Conservation (phyloP, 441 rosid genomes). For the Gossypium schwendimanii region DNA sequence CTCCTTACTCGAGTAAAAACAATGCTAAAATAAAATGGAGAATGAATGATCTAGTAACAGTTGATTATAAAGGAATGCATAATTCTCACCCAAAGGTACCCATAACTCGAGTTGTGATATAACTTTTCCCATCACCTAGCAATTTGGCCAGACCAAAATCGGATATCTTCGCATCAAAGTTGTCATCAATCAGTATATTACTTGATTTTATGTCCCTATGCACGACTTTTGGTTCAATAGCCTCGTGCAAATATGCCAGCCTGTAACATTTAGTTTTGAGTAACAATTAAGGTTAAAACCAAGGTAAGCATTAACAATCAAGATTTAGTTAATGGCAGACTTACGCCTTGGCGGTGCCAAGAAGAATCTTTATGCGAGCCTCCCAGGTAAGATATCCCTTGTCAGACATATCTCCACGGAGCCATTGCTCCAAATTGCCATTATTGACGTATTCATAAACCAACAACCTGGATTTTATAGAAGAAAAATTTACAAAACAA, state of each 20-base stretch:
- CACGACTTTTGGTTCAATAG: constrained; percentile 79
- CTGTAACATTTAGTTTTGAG: constrained; percentile 25
- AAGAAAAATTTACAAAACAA: background rate
- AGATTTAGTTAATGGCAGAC: constrained; percentile 11
- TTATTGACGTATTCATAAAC: constrained; percentile 73
- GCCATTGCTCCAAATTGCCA: constrained; percentile 81
- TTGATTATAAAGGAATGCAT: constrained; percentile 4
- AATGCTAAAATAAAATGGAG: background rate
- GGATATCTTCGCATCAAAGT: constrained; percentile 63
- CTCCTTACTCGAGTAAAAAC: constrained; percentile 7
- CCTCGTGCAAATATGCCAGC: constrained; percentile 69
- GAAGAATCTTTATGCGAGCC: constrained; percentile 59
- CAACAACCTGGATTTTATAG: constrained; percentile 36
- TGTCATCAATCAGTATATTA: constrained; percentile 62
- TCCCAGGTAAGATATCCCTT: constrained; percentile 72
- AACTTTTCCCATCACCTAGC: constrained; percentile 67
- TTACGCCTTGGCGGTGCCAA: constrained; percentile 79
- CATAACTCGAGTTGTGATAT: constrained; percentile 68
- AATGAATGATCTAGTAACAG: background rate
- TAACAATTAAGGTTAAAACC: constrained; percentile 13
- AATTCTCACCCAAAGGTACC: constrained; percentile 69
- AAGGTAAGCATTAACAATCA: constrained; percentile 3
- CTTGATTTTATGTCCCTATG: constrained; percentile 76
- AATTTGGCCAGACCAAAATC: constrained; percentile 73
- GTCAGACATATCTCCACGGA: constrained; percentile 58